Conservation (phyloP, 345 rosid species). For the Alliaria petiolata region DNA sequence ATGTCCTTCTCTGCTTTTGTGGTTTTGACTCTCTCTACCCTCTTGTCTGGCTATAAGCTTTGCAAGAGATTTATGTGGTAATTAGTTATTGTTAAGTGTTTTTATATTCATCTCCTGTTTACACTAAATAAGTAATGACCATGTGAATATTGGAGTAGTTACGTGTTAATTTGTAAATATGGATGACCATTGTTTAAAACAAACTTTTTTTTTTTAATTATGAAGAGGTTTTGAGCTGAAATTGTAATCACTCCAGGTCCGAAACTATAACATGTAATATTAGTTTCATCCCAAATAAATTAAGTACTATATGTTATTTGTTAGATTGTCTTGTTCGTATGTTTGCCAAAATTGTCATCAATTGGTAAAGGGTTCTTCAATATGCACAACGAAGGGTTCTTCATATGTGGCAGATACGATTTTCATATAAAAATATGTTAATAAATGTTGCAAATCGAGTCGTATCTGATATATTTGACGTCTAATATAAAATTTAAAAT, state of each 20-base stretch:
- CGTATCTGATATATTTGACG: too few species aligned
- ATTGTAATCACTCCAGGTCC: too few species aligned
- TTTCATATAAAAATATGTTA: neutral
- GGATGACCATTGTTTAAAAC: neutral
- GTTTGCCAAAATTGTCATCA: neutral
- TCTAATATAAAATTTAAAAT: too few species aligned
- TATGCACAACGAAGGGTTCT: neutral
- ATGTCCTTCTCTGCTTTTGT: conserved; percentile 55
- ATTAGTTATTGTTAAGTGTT: conserved; percentile 8
- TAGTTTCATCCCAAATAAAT: too few species aligned
- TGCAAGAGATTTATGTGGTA: conserved; percentile 77
- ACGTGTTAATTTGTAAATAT: neutral
- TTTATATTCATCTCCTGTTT: too few species aligned
- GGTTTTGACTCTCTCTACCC: conserved; percentile 36
- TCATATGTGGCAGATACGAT: neutral
- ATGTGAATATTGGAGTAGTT: neutral
- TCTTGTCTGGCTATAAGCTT: conserved; percentile 74
- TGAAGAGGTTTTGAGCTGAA: too few species aligned
- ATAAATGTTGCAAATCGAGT: too few species aligned
- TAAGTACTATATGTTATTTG: neutral
- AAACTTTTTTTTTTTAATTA: too few species aligned
- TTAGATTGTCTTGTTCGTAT: neutral
- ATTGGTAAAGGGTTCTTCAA: neutral
- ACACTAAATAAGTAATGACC: neutral
- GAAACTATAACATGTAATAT: too few species aligned